Conservation (phyloP, 2,329 filamentous ascomycete genomes). For the Lachnellula occidentalis region DNA sequence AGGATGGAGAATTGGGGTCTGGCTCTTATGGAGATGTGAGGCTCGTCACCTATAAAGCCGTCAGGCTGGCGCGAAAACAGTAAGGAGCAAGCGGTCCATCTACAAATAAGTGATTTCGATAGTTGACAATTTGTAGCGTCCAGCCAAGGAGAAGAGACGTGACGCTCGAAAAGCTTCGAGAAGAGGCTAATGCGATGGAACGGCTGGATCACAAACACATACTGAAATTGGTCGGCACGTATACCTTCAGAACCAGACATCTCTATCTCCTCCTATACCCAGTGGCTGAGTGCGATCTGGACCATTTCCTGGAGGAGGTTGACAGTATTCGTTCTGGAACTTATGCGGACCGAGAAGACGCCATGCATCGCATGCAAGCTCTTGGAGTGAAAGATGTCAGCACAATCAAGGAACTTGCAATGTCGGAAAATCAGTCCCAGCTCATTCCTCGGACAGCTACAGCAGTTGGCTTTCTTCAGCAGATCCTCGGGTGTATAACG, state of each 20-base stretch:
- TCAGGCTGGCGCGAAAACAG: constrained; percentile 42
- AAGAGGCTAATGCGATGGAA: constrained; percentile 44
- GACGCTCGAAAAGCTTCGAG: constrained; percentile 38
- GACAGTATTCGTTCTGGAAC: constrained; percentile 36
- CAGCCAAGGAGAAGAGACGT: constrained; percentile 17
- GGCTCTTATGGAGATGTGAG: constrained; percentile 42
- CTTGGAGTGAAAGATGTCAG: constrained; percentile 37
- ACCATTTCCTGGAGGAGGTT: constrained; percentile 39
- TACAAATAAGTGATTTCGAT: constrained; percentile 7
- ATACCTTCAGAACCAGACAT: constrained; percentile 36
- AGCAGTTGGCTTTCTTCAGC: constrained; percentile 38
- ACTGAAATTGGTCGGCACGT: constrained; percentile 43
- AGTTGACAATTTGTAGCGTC: constrained; percentile 21
- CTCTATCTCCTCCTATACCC: constrained; percentile 44
- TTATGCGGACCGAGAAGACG: constrained; percentile 35
- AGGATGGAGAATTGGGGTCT: constrained; percentile 34
- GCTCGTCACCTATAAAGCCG: constrained; percentile 35
- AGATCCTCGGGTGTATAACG: constrained; percentile 40
- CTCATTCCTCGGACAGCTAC: constrained; percentile 24
- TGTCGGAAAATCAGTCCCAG: background rate
- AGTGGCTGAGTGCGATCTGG: constrained; percentile 42
- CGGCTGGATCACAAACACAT: constrained; percentile 44
- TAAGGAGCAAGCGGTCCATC: constrained; percentile 3
- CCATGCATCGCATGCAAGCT: constrained; percentile 34
- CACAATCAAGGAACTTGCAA: constrained; percentile 10